Conservation (phyloP, 73 alveolate genomes). For the Uronychia setigera region DNA sequence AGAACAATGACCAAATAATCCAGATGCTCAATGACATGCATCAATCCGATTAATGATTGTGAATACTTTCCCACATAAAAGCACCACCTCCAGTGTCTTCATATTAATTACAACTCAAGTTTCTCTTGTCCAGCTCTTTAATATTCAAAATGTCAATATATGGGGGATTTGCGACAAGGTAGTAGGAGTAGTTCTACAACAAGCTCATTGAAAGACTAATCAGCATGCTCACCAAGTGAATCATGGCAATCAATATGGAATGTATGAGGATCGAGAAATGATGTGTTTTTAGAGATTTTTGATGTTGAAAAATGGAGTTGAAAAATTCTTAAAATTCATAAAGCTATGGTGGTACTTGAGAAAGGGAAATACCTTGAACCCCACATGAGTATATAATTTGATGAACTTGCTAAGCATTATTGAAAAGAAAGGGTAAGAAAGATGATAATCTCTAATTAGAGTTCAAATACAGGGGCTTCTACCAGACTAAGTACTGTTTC, state of each 20-base stretch:
- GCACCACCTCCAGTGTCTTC: no score
- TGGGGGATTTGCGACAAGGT: not conserved
- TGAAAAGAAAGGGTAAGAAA: no score
- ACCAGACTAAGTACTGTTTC: not conserved
- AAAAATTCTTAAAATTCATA: conserved; percentile 5
- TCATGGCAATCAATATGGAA: no score
- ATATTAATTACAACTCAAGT: no score
- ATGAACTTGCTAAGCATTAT: conserved; percentile 2
- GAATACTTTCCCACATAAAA: no score
- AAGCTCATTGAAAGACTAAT: not conserved
- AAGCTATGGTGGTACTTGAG: not conserved
- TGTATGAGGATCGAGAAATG: no score
- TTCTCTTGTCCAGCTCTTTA: no score
- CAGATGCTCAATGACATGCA: no score
- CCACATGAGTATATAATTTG: not conserved
- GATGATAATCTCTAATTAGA: no score
- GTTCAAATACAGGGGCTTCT: not conserved
- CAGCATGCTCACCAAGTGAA: not conserved
- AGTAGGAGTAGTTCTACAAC: not conserved
- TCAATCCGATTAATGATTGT: no score
- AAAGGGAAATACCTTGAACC: conserved; percentile 10
- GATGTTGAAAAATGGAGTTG: not conserved
- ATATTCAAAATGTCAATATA: not conserved
- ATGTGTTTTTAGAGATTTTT: not conserved
- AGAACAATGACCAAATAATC: no score